These are phyloP conservation scores for Solanum piurae DNA, from an alignment of 257 asterid species.

Conservation along the genomic window DNA sequence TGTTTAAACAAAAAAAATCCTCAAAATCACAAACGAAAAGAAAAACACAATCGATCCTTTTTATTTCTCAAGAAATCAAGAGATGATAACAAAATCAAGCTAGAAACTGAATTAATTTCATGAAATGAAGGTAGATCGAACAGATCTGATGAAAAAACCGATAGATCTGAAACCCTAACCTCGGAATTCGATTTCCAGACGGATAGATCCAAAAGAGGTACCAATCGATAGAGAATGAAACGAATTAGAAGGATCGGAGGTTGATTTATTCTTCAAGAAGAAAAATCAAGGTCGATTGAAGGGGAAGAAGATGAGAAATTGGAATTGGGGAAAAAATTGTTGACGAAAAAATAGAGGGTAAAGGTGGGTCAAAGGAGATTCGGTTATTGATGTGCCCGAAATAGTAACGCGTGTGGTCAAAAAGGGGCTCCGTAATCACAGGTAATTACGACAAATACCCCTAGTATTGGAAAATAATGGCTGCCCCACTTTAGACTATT, in stretches of 20 bases:
- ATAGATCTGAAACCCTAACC: conserved; percentile 19
- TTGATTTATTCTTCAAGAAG: not conserved
- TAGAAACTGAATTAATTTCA: not conserved
- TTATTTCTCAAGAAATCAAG: not conserved
- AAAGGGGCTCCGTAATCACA: not conserved
- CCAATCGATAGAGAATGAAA: conserved; percentile 7
- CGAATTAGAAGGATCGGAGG: conserved; percentile 4
- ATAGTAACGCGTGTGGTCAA: not conserved
- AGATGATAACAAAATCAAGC: not conserved
- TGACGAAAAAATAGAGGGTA: conserved; percentile 3
- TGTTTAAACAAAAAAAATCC: not conserved
- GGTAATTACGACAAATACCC: not conserved
- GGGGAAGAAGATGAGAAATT: not conserved
- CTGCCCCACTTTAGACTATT: not conserved
- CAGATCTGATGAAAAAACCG: conserved; percentile 2
- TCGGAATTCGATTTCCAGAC: not conserved
- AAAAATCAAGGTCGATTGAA: conserved; percentile 4
- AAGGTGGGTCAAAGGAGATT: conserved; percentile 2
- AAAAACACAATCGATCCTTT: not conserved
- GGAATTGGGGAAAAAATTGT: conserved; percentile 3
- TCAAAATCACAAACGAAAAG: not conserved
- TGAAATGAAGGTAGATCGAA: not conserved
- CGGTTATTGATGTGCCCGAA: not conserved
- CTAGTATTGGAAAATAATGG: not conserved
- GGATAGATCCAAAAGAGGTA: not conserved